Percentiles rank a stretch among this genome's conserved stretches.
phyloP scores from a whole-genome alignment of 2,329 filamentous ascomycete genomes.

The Ophiostoma tasmaniense region DNA sequence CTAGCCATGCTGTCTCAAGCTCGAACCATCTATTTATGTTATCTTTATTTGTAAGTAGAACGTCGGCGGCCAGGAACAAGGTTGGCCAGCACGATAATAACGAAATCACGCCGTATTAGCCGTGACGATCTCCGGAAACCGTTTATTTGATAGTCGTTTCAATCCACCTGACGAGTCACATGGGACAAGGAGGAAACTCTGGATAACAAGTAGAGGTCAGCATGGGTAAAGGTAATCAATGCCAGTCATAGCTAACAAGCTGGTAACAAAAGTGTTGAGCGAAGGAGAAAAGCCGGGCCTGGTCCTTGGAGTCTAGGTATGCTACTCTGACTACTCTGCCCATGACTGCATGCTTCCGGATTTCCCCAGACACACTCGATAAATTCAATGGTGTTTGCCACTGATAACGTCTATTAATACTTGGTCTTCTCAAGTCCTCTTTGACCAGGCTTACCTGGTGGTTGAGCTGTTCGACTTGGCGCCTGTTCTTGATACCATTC shows the following conservation, averaged over 20 bases:
- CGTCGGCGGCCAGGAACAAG: background rate
- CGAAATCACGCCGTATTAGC: background rate
- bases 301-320: background rate
- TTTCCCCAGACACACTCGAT: slow-evolving; percentile 1
- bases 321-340: background rate
- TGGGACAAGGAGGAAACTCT: background rate
- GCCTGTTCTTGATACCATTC: background rate
- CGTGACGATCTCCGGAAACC: background rate
- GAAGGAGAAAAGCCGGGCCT: background rate
- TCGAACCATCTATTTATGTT: background rate
- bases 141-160: background rate
- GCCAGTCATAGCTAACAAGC: too few species aligned
- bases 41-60: background rate
- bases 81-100: background rate
- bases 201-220: background rate
- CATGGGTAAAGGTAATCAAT: too few species aligned
- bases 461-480: background rate
- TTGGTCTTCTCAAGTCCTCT: background rate
- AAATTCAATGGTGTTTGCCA: background rate
- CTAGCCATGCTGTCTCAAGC: background rate
- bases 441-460: background rate
- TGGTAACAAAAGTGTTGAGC: too few species aligned
- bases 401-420: background rate
- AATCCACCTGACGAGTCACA: background rate
- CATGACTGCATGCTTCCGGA: background rate